phyloP scores from a whole-genome alignment of 257 asterid genomes.

The Plectranthus barbatus region DNA sequence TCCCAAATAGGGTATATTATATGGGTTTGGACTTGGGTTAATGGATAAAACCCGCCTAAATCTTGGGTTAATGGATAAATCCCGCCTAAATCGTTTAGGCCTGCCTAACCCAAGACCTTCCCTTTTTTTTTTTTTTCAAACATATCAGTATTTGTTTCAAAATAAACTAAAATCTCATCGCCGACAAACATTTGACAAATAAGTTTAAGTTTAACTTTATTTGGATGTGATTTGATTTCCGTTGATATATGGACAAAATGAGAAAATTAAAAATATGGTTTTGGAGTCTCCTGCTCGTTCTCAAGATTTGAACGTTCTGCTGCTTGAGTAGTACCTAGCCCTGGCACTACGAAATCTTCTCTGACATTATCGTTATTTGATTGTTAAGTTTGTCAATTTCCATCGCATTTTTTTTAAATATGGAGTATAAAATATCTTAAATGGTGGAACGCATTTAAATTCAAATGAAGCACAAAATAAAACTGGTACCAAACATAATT shows the following conservation, averaged over 20 bases:
- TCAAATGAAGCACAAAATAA: constrained; percentile 4
- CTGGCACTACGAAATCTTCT: constrained; percentile 3
- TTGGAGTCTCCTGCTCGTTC: not conserved
- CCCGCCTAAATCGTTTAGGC: too few relatives aligned
- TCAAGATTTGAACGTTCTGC: not conserved
- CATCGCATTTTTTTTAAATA: not conserved
- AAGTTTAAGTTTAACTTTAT: too few relatives aligned
- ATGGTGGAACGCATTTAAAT: constrained; percentile 16
- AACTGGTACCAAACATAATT: not conserved
- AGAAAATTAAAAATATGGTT: not conserved
- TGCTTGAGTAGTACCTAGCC: not conserved
- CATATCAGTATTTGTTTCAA: too few relatives aligned
- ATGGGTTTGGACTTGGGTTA: too few relatives aligned
- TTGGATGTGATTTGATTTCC: too few relatives aligned
- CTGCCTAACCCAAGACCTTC: too few relatives aligned
- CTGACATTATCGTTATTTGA: not conserved
- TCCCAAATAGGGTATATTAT: too few relatives aligned
- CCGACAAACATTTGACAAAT: too few relatives aligned
- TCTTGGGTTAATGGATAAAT: too few relatives aligned
- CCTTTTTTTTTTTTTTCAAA: too few relatives aligned
- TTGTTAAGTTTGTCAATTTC: not conserved
- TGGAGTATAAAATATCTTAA: not conserved
- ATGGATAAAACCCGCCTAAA: too few relatives aligned
- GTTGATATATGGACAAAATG: not conserved
- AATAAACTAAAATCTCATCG: too few relatives aligned